Evolutionary conservation across 192 early-diverging fungal genomes (phyloP), one percentile per base, ranked within the genome.

Genomic region (Chytriomyces sp.): DNA sequence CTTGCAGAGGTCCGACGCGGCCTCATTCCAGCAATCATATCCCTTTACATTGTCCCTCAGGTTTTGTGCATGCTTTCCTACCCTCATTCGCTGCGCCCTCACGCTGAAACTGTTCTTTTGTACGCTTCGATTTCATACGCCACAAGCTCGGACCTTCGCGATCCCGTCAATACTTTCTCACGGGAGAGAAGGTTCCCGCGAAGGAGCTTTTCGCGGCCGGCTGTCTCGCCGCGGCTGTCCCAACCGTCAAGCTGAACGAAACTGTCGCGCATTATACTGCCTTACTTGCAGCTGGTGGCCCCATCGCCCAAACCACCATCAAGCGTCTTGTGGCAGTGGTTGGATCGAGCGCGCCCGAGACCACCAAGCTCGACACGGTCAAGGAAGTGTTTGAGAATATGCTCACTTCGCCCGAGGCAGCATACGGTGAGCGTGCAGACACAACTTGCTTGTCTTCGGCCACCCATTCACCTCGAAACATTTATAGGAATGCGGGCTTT

Each of bases 11-110:
- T 89, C 33, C 80, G 84, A 36, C 76, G 84, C 3, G 89, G 89
- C 0, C 39, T 90, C 38, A 78, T 90, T n/a, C 89, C 89, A 0
- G 89, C 89, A 39, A 79, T 85, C 69, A 90, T 90, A 44, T 89
- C 86, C 0, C 86, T 85, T 67, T 84, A 80, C 36, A 84, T 89
- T 60, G 83, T 90, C 1, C 85, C 85, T 14, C 82, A 85, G 73
- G 33, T 90, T 3, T 26, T 33, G 5, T 28, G 22, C 28, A 12
- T 31, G n/a, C n/a, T n/a, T n/a, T n/a, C n/a, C n/a, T n/a, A n/a
- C n/a, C n/a, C n/a, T n/a, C n/a, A n/a, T n/a, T n/a, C n/a, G n/a
- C n/a, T n/a, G n/a, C n/a, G n/a, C n/a, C n/a, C n/a, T n/a, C n/a
- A n/a, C n/a, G n/a, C n/a, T n/a, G n/a, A n/a, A n/a, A n/a, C n/a